Evolutionary conservation across 2,329 filamentous ascomycete genomes (phyloP).

Genomic region (Lachnellula occidentalis): DNA sequence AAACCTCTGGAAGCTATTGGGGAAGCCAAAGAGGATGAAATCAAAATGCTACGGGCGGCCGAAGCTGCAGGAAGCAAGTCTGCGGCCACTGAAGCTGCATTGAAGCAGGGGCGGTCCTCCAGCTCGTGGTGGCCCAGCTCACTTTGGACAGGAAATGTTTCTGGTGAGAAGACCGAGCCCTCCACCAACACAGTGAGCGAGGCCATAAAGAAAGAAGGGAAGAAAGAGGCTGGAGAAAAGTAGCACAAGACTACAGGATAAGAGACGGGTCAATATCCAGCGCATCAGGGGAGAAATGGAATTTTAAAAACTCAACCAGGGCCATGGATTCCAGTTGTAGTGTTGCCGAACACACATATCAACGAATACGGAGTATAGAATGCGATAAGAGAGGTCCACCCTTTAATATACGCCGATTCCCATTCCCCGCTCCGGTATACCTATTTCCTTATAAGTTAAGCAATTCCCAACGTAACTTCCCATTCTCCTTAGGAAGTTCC

Average conservation of each 20-base stretch:
- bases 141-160: slow-evolving; percentile 10
- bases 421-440: no score
- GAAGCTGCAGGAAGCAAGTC: slow-evolving; percentile 21
- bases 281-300: no score
- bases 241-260: neutral
- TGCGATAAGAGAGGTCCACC: no score
- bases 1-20: slow-evolving; percentile 10
- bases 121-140: slow-evolving; percentile 23
- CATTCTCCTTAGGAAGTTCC: neutral
- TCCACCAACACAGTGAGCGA: neutral
- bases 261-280: no score
- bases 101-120: slow-evolving; percentile 11
- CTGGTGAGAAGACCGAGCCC: neutral
- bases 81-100: slow-evolving; percentile 13
- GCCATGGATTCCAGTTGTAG: no score
- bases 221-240: neutral
- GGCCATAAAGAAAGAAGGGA: neutral
- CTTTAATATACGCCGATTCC: no score
- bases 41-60: slow-evolving; percentile 12
- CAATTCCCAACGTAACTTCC: no score
- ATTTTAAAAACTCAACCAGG: no score
- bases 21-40: slow-evolving; percentile 5
- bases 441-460: no score
- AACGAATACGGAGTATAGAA: no score
- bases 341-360: no score